A percentile compares a stretch with the other conserved stretches of the same genome.
Evolutionary conservation across 768 basidiomycete species (phyloP).

Genomic region (Podaxis mareebaensis): DNA sequence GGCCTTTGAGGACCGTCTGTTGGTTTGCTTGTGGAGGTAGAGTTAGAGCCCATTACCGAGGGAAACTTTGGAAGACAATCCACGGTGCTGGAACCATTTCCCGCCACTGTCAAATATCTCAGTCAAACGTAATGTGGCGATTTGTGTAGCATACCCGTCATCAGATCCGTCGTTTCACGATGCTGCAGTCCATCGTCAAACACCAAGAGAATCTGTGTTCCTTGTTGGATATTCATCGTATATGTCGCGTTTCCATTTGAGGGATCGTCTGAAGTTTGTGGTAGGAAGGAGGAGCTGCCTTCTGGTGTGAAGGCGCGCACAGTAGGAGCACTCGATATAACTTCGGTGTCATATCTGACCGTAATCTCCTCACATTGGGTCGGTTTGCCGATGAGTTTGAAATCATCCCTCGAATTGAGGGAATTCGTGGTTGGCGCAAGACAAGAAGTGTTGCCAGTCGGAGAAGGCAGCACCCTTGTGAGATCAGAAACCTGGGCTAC

Average conservation of each 20-base stretch:
- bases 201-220: constrained; percentile 41
- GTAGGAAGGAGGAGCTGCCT: constrained; percentile 31
- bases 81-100: neutral
- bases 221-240: constrained; percentile 37
- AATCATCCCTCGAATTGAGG: constrained; percentile 25
- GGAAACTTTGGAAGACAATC: constrained; percentile 10
- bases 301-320: constrained; percentile 41
- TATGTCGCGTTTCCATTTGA: constrained; percentile 41
- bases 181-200: constrained; percentile 41
- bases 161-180: constrained; percentile 41
- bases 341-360: constrained; percentile 39
- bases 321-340: constrained; percentile 29
- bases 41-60: neutral
- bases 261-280: constrained; percentile 26
- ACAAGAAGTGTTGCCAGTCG: constrained; percentile 41
- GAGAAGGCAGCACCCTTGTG: constrained; percentile 42
- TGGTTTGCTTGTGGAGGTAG: neutral
- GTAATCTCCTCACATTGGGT: constrained; percentile 52
- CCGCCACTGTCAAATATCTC: neutral
- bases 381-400: constrained; percentile 31
- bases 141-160: constrained; percentile 33
- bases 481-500: constrained; percentile 49
- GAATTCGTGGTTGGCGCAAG: constrained; percentile 25
- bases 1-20: neutral
- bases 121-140: neutral